A percentile compares a stretch with the other conserved stretches of the same genome.
phyloP scores from a whole-genome alignment of 2,329 filamentous ascomycete species.

The Aspergillus tamarii region DNA sequence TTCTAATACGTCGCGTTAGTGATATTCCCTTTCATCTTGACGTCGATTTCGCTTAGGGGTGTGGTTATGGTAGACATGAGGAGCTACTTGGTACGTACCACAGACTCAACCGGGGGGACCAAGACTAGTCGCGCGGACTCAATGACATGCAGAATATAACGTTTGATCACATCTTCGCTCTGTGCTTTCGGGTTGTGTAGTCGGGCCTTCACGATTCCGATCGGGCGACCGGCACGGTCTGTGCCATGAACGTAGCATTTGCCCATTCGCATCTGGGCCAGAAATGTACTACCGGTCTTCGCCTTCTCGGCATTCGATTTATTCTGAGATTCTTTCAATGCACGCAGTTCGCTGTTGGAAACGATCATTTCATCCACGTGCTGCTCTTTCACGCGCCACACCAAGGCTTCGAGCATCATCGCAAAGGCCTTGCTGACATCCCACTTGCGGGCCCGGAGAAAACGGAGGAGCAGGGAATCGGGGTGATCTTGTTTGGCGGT shows the following conservation, averaged over 20 bases:
- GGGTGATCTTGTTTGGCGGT: background rate
- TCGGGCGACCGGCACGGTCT: background rate
- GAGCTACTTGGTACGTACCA: background rate
- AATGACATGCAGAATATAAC: background rate
- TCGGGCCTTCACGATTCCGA: background rate
- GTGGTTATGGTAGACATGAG: background rate
- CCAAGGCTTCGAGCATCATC: slow-evolving; percentile 89
- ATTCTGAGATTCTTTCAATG: background rate
- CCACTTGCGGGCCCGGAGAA: slow-evolving; percentile 86
- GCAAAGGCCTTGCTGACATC: slow-evolving; percentile 86
- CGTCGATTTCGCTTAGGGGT: too few relatives aligned
- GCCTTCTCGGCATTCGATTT: background rate
- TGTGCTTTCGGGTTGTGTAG: background rate
- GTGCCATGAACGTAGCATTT: background rate
- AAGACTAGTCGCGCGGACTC: background rate
- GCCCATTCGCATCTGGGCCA: background rate
- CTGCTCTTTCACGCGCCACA: slow-evolving; percentile 81
- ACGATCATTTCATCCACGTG: slow-evolving; percentile 27
- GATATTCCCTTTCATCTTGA: background rate
- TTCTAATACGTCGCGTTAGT: background rate
- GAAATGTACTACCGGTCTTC: background rate
- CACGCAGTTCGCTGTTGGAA: background rate
- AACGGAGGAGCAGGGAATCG: slow-evolving; percentile 38
- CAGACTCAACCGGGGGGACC: background rate
- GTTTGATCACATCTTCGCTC: background rate